Percentiles rank a stretch among this genome's conserved stretches.
phyloP scores from a whole-genome alignment of 371 early-diverging fungal species.

The Mortierella sp. region DNA sequence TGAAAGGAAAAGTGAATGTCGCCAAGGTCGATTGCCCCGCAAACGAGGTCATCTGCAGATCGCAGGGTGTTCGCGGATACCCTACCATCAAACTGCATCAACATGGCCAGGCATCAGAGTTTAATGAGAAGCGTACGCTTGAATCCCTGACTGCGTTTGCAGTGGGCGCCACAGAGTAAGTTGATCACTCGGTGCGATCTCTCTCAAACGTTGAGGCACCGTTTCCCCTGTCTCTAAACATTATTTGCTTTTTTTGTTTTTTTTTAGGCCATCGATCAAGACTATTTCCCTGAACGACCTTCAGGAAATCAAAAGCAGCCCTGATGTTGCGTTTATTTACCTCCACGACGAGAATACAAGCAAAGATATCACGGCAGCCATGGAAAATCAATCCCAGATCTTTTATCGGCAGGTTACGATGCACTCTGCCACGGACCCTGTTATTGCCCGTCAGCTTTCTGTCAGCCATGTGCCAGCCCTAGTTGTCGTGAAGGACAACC shows the following conservation, averaged over 20 bases:
- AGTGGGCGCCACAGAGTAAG: constrained; percentile 52
- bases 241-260: neutral
- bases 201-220: too few relatives aligned
- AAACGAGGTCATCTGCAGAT: constrained; percentile 63
- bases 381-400: constrained; percentile 38
- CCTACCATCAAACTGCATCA: constrained; percentile 84
- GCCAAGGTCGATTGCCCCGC: constrained; percentile 87
- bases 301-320: constrained; percentile 1
- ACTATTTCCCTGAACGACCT: constrained; percentile 10
- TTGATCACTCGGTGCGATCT: too few relatives aligned
- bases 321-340: constrained; percentile 30
- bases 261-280: constrained; percentile 26
- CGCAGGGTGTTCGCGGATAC: constrained; percentile 77
- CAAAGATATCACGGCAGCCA: neutral
- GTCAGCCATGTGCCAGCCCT: constrained; percentile 14
- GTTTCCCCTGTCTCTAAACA: too few relatives aligned
- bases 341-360: constrained; percentile 14
- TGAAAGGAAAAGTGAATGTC: constrained; percentile 80
- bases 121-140: constrained; percentile 66
- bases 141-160: constrained; percentile 65
- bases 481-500: constrained; percentile 41
- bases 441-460: constrained; percentile 12
- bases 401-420: constrained; percentile 34
- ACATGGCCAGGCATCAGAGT: constrained; percentile 61
- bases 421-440: constrained; percentile 25